A percentile compares a stretch with the other conserved stretches of the same genome.
Conservation (phyloP, 2,329 filamentous ascomycete genomes). For the Aspergillus persii region DNA sequence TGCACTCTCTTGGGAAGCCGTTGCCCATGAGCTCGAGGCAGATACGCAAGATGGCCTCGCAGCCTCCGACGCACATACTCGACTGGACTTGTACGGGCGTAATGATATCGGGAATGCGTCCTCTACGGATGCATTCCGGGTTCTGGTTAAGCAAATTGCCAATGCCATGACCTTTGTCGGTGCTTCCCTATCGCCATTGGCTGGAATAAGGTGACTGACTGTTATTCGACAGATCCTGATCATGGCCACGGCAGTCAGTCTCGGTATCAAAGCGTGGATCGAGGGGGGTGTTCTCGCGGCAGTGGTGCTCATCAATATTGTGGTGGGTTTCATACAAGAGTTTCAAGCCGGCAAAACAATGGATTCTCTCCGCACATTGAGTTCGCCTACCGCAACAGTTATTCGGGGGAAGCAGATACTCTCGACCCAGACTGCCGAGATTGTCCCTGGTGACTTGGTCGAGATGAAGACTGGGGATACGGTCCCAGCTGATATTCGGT, state of each 20-base stretch:
- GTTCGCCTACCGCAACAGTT: constrained; percentile 53
- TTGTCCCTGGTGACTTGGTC: constrained; percentile 60
- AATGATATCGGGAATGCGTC: constrained; percentile 67
- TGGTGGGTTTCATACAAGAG: constrained; percentile 58
- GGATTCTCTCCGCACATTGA: constrained; percentile 53
- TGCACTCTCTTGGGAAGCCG: constrained; percentile 52
- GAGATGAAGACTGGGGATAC: constrained; percentile 54
- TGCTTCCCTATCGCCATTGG: neutral
- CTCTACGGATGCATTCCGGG: constrained; percentile 66
- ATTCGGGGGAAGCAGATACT: constrained; percentile 53
- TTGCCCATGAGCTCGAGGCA: constrained; percentile 54
- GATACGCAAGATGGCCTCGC: constrained; percentile 57
- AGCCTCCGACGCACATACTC: constrained; percentile 50
- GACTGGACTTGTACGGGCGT: constrained; percentile 55
- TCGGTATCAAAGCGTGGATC: constrained; percentile 53
- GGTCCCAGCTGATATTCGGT: constrained; percentile 55
- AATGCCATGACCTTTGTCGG: constrained; percentile 59
- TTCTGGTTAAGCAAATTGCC: constrained; percentile 62
- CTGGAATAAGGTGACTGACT: constrained; percentile 21
- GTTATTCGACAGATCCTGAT: constrained; percentile 64
- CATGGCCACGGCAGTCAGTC: constrained; percentile 64
- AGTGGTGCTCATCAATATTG: constrained; percentile 55
- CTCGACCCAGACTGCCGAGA: constrained; percentile 52
- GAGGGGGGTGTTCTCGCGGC: constrained; percentile 58
- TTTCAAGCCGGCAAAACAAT: constrained; percentile 59